Evolutionary conservation across 768 basidiomycete species (phyloP), one percentile per base, ranked within the genome.

Genomic region (Cystobasidium tubakii): DNA sequence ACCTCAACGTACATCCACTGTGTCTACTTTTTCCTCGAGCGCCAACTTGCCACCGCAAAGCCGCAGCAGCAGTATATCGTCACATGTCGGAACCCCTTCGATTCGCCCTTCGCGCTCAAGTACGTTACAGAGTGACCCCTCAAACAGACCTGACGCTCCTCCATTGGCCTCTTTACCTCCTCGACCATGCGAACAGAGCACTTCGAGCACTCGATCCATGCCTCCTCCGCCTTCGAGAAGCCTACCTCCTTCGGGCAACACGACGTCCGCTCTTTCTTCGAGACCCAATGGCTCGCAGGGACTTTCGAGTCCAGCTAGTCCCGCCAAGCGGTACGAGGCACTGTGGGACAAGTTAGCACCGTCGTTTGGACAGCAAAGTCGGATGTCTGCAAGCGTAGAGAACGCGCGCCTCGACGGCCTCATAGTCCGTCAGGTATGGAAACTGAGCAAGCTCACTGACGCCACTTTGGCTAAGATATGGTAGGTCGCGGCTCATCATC

Each of bases 361-460:
- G 23, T 9, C 42, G 27, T 44, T 43, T 23, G 63, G 31, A 19
- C 25, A 65, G 4, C 23, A n/a, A 43, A 65, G 66, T 31, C 21
- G 54, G 4, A 60, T 19, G 54, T 31, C 69, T 23, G 27, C 7
- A 33, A 55, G n/a, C 69, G 3, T 36, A 2, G 66, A 60, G 1
- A 55, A 31, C 17, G 50, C 21, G 10, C n/a, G 69, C 9, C 29
- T 71, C 1, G 53, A 55, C 13, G 69, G 54, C 25, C 10, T 36
- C 10, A 21, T 57, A 10, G 55, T 71, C 9, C 69, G 69, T 23
- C 25, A 71, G 29, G 55, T 71, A 3, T 71, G 69, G 69, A 39
- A 19, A 36, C 33, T 34, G 19, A 57, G 54, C 54, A 71, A 60
- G 54, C 69, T 71, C 23, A 42, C 15, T 36, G 55, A 60, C 34